A percentile compares a stretch with the other conserved stretches of the same genome.
These are phyloP conservation scores for Fusarium penzigii DNA, from an alignment of 2,329 filamentous ascomycete species.

Conservation along the genomic window DNA sequence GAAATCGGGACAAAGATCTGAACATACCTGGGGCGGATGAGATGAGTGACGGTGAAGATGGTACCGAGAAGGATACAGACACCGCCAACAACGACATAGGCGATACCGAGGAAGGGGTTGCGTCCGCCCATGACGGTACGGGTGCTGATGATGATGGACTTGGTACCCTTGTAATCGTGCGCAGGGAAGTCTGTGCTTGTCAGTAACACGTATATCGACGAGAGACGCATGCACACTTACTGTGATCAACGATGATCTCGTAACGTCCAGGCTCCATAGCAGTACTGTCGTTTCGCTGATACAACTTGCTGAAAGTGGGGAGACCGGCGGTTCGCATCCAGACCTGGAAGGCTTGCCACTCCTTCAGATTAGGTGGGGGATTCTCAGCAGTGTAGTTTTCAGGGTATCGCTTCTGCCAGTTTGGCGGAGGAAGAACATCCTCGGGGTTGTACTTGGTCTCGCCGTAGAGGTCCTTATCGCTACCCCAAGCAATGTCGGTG, in stretches of 20 bases:
- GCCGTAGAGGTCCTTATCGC: slow-evolving; percentile 79
- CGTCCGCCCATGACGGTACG: slow-evolving; percentile 91
- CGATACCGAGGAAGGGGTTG: slow-evolving; percentile 95
- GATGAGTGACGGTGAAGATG: slow-evolving; percentile 85
- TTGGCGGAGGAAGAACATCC: slow-evolving; percentile 78
- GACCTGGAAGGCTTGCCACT: slow-evolving; percentile 87
- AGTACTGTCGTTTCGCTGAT: slow-evolving; percentile 74
- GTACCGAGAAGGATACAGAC: slow-evolving; percentile 87
- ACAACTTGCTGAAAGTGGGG: slow-evolving; percentile 92
- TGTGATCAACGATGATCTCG: slow-evolving; percentile 71
- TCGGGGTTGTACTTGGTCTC: slow-evolving; percentile 63
- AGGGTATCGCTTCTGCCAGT: slow-evolving; percentile 75
- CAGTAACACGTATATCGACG: slow-evolving; percentile 6
- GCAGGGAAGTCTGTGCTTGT: slow-evolving; percentile 72
- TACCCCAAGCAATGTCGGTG: slow-evolving; percentile 79
- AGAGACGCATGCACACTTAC: slow-evolving; percentile 54
- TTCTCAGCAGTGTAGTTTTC: slow-evolving; percentile 65
- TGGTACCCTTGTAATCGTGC: slow-evolving; percentile 77
- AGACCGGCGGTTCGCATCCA: slow-evolving; percentile 98
- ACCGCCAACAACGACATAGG: slow-evolving; percentile 91
- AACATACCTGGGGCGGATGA: slow-evolving; percentile 83
- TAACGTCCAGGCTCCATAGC: slow-evolving; percentile 73
- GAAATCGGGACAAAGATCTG: background rate
- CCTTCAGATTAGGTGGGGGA: slow-evolving; percentile 70
- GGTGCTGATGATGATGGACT: slow-evolving; percentile 87